These are phyloP conservation scores for Globisporangium canariense DNA, from an alignment of 352 stramenopile genomes.

Conservation along the genomic window DNA sequence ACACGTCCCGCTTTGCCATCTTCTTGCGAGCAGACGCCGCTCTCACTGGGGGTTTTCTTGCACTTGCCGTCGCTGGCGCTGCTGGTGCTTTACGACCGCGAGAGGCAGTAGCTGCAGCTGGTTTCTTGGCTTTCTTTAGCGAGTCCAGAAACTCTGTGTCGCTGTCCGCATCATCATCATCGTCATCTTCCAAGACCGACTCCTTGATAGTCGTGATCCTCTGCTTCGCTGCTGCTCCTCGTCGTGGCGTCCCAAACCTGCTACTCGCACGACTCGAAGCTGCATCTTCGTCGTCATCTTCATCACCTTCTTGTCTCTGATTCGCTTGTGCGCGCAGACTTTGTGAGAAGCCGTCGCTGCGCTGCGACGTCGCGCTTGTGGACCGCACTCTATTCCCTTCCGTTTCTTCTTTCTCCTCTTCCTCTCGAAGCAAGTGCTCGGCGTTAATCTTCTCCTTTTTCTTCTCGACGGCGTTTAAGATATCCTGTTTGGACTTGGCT, in stretches of 20 bases:
- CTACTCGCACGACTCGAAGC: conserved; percentile 24
- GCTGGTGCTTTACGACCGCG: conserved; percentile 23
- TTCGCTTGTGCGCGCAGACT: conserved; percentile 22
- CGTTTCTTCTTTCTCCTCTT: conserved; percentile 35
- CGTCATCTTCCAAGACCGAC: conserved; percentile 5
- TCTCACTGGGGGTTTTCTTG: conserved; percentile 12
- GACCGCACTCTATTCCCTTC: conserved; percentile 5
- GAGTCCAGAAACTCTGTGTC: conserved; percentile 9
- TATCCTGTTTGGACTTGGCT: conserved; percentile 56
- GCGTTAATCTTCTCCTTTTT: conserved; percentile 61
- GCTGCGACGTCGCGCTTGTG: conserved; percentile 1
- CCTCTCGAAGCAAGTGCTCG: conserved; percentile 43
- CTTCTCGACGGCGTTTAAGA: conserved; percentile 60
- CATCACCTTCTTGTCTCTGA: conserved; percentile 5
- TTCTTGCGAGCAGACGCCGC: conserved; percentile 17
- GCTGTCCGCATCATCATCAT: conserved; percentile 20
- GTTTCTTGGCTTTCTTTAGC: conserved; percentile 1
- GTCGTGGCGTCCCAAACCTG: conserved; percentile 24
- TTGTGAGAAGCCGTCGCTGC: conserved; percentile 19
- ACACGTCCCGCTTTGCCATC: conserved; percentile 23
- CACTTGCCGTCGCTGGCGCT: background rate
- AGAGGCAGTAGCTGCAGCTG: conserved; percentile 10
- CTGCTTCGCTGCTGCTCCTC: conserved; percentile 1
- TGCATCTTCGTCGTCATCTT: conserved; percentile 18
- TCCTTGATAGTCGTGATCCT: conserved; percentile 7